A percentile compares a stretch with the other conserved stretches of the same genome.
phyloP scores from a whole-genome alignment of 768 basidiomycete genomes.

The Auriculariales sp. region DNA sequence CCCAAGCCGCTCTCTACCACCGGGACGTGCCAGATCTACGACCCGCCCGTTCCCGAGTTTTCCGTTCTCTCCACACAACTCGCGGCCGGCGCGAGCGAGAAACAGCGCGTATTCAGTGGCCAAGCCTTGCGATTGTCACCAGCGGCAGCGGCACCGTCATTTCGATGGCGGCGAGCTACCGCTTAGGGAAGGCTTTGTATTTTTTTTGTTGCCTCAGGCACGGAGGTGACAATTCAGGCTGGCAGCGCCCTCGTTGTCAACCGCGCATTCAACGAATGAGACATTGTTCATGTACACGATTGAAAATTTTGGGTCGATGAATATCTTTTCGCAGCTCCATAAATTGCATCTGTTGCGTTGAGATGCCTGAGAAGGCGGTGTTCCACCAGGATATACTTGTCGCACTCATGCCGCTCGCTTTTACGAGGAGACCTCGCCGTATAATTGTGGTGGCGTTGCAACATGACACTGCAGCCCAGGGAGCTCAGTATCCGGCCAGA shows the following conservation, averaged over 20 bases:
- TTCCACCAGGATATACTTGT: no score
- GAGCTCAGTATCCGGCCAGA: no score
- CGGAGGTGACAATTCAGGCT: conserved; percentile 34
- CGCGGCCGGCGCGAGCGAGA: conserved; percentile 26
- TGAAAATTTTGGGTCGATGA: no score
- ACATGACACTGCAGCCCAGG: no score
- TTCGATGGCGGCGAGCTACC: conserved; percentile 21
- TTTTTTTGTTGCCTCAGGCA: conserved; percentile 72
- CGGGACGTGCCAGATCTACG: conserved; percentile 43
- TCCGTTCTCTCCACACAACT: conserved; percentile 60
- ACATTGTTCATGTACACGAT: no score
- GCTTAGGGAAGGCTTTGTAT: conserved; percentile 50
- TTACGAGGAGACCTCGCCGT: no score
- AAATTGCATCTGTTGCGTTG: no score
- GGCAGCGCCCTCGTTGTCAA: conserved; percentile 36
- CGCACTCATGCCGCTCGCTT: no score
- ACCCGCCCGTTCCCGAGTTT: conserved; percentile 91
- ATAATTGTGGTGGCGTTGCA: no score
- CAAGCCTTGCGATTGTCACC: conserved; percentile 72
- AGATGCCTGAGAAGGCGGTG: no score
- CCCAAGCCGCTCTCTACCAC: conserved; percentile 31
- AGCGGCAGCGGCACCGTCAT: conserved; percentile 42
- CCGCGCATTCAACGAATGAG: conserved; percentile 42
- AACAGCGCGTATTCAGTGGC: conserved; percentile 60
- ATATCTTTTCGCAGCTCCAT: no score